These are phyloP conservation scores for Terana coerulea DNA, from an alignment of 768 basidiomycete species.

Conservation along the genomic window DNA sequence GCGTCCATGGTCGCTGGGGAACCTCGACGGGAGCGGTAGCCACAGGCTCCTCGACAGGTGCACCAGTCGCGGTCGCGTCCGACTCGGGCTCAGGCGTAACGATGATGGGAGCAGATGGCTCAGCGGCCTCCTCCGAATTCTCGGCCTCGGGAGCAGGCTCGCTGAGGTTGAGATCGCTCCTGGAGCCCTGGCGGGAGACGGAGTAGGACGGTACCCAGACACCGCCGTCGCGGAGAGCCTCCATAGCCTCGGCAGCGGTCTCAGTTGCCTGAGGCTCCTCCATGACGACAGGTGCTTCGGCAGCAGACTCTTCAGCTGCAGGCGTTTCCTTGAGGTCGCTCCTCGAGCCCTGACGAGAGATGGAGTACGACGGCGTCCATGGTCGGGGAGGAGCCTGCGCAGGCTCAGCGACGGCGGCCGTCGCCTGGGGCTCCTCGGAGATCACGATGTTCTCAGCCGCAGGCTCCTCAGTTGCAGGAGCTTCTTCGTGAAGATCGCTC, in stretches of 20 bases:
- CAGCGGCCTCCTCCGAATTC: neutral
- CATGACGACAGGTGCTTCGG: neutral
- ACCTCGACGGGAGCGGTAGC: neutral
- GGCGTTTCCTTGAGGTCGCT: conserved; percentile 3
- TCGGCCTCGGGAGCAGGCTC: neutral
- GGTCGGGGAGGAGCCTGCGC: conserved; percentile 6
- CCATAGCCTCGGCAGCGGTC: conserved; percentile 21
- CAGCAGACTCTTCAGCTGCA: neutral
- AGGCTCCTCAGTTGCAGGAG: conserved; percentile 1
- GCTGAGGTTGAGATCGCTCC: neutral
- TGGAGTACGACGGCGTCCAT: conserved; percentile 17
- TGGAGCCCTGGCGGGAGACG: neutral
- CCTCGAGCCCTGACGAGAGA: conserved; percentile 13
- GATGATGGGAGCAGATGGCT: neutral
- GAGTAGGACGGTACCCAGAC: neutral
- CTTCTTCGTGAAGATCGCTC: neutral
- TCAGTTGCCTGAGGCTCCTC: neutral
- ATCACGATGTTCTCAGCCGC: too few relatives aligned
- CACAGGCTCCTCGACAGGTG: neutral
- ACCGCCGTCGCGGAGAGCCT: too few relatives aligned
- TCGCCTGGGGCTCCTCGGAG: too few relatives aligned
- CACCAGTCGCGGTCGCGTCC: neutral
- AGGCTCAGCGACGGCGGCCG: neutral
- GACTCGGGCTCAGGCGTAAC: neutral
- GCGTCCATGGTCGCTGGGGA: conserved; percentile 20